Evolutionary conservation across 1,139 yeast species (phyloP), one percentile per base, ranked within the genome.

Genomic region (Kodamaea sp.): DNA sequence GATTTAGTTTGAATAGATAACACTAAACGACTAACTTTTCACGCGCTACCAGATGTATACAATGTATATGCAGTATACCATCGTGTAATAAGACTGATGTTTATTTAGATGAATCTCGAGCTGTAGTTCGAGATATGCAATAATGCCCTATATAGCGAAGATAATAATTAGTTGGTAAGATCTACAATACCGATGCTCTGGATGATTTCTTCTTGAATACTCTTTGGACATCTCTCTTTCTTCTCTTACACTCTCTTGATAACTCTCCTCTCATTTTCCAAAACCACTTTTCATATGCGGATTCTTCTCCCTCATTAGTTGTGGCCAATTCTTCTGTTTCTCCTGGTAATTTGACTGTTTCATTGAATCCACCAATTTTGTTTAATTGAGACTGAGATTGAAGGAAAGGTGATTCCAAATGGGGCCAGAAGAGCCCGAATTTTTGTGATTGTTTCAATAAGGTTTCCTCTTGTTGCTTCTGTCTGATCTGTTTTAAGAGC

Each of bases 181-280:
- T 11, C 11, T 22, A 32, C 19, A 22, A 15, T 12, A 29, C 25
- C 19, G 31, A 26, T 2, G 34, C n/a, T 16, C 38, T 21, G 11
- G 41, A 29, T 6, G 44, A 33, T 27, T 39, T 74, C 59, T 78
- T 82, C 46, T 72, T 76, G 48, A 73, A 57, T 42, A 73, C 77
- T 46, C 92, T 73, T 28, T 76, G 42, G 6, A 78, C 88, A 47
- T 89, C 97, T 57, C 94, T 75, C 53, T 78, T 78, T 42, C 87
- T 73, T 47, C 83, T 73, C 54, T 84, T 83, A 56, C 90, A 78
- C 43, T 82, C 88, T 41, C 86, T 75, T 41, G 83, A 80, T 67
- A 87, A 73, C 36, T 82, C 88, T 28, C 94, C 92, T 59, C 97
- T 76, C 57, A 78, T 77, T 29, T 78, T 82, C 83, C 88, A 87